Percentiles rank a stretch among this genome's conserved stretches.
Conservation (phyloP, 441 rosid genomes). For the Brassica balearica region DNA sequence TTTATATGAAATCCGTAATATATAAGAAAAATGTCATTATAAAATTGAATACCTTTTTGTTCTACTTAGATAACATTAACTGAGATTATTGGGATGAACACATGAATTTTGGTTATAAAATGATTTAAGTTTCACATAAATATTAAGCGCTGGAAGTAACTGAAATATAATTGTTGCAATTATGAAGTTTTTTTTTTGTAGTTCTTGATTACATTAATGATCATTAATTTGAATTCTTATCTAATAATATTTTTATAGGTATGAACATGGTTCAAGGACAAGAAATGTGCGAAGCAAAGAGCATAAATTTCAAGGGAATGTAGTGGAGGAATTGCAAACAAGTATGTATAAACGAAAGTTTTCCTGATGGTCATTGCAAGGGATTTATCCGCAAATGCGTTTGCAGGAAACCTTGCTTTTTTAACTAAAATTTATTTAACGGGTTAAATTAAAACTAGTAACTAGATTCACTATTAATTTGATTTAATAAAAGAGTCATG, state of each 20-base stretch:
- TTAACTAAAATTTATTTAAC: neutral
- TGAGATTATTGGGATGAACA: neutral
- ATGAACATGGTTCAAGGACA: conserved; percentile 25
- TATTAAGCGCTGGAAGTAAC: neutral
- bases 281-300: conserved; percentile 21
- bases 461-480: neutral
- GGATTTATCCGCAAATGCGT: neutral
- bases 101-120: neutral
- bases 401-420: conserved; percentile 5
- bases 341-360: conserved; percentile 20
- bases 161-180: neutral
- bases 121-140: too few relatives aligned
- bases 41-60: too few relatives aligned
- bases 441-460: too few relatives aligned
- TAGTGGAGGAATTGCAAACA: conserved; percentile 7
- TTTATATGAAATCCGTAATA: too few relatives aligned
- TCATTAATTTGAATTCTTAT: neutral
- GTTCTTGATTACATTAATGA: neutral
- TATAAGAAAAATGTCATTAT: too few relatives aligned
- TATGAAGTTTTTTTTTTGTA: neutral
- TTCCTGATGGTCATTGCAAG: conserved; percentile 19
- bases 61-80: conserved; percentile 38
- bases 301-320: neutral
- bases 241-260: neutral
- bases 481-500: neutral